Conservation (phyloP, 2,329 filamentous ascomycete genomes). For the Apiospora pterosperma region DNA sequence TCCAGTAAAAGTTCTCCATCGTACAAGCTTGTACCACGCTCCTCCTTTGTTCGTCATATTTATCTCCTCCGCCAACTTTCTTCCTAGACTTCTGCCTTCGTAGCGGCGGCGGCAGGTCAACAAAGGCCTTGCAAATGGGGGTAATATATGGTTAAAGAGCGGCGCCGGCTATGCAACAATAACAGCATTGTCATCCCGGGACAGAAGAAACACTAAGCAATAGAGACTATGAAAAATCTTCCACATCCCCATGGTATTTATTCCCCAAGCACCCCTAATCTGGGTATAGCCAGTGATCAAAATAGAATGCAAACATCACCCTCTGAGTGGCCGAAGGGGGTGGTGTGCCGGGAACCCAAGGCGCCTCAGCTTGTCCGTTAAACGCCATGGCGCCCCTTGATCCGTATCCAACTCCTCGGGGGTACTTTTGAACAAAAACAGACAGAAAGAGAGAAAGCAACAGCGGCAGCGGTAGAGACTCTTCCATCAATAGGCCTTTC, state of each 20-base stretch:
- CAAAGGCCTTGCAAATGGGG: not conserved
- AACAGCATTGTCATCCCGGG: not conserved
- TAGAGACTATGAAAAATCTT: not conserved
- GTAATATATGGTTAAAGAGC: slow-evolving; percentile 1
- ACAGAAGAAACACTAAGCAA: not conserved
- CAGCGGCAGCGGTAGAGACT: not conserved
- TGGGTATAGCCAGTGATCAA: not conserved
- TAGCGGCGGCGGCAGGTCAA: not conserved
- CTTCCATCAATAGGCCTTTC: slow-evolving; percentile 23
- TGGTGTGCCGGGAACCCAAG: not conserved
- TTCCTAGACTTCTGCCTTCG: not conserved
- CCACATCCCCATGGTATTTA: not conserved
- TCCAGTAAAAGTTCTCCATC: not conserved
- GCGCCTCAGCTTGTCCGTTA: not conserved
- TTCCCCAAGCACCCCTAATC: not conserved
- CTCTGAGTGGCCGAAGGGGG: not conserved
- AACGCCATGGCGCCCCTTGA: not conserved
- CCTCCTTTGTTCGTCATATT: not conserved
- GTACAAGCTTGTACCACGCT: not conserved
- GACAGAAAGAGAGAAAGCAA: not conserved
- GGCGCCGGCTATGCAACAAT: not conserved
- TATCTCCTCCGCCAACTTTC: not conserved
- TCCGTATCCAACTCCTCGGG: not conserved
- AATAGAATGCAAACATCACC: not conserved
- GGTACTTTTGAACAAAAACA: not conserved